Percentiles rank a stretch among this genome's conserved stretches.
phyloP scores from a whole-genome alignment of 2,329 filamentous ascomycete species.

The Davidsoniella eucalypti region DNA sequence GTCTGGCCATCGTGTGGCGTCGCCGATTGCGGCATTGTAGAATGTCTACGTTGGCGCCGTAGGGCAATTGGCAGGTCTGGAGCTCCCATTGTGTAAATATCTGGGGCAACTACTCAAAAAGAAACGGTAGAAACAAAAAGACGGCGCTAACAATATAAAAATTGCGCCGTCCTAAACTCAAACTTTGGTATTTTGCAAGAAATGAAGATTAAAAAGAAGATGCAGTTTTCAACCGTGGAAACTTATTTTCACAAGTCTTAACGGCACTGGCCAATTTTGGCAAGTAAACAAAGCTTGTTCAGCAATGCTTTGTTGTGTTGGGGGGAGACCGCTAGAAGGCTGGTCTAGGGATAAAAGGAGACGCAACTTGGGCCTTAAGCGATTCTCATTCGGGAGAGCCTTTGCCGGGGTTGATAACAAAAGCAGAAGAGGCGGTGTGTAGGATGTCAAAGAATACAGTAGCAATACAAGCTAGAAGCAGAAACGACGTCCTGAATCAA shows the following conservation, averaged over 20 bases:
- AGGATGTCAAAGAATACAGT: not conserved
- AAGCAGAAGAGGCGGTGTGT: slow-evolving; percentile 2
- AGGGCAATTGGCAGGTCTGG: slow-evolving; percentile 7
- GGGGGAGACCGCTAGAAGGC: not conserved
- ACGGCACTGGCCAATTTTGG: too few relatives aligned
- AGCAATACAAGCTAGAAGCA: not conserved
- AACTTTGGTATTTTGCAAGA: too few relatives aligned
- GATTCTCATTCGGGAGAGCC: slow-evolving; percentile 19
- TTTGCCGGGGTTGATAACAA: slow-evolving; percentile 33
- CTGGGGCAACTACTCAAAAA: not conserved
- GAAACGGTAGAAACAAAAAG: not conserved
- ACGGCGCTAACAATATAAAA: not conserved
- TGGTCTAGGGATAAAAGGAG: slow-evolving; percentile 3
- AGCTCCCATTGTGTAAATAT: slow-evolving; percentile 4
- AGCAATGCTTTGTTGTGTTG: not conserved
- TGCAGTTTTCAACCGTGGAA: not conserved
- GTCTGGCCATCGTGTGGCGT: not conserved
- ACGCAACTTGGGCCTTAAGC: slow-evolving; percentile 2
- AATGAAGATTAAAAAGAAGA: not conserved
- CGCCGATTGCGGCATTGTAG: slow-evolving; percentile 1
- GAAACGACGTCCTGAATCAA: slow-evolving; percentile 1
- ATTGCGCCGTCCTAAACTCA: too few relatives aligned
- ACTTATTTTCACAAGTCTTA: not conserved
- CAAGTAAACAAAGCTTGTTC: too few relatives aligned
- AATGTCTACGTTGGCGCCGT: slow-evolving; percentile 6